phyloP scores from a whole-genome alignment of 2,329 filamentous ascomycete genomes.

The Chaetomiaceae sp. region DNA sequence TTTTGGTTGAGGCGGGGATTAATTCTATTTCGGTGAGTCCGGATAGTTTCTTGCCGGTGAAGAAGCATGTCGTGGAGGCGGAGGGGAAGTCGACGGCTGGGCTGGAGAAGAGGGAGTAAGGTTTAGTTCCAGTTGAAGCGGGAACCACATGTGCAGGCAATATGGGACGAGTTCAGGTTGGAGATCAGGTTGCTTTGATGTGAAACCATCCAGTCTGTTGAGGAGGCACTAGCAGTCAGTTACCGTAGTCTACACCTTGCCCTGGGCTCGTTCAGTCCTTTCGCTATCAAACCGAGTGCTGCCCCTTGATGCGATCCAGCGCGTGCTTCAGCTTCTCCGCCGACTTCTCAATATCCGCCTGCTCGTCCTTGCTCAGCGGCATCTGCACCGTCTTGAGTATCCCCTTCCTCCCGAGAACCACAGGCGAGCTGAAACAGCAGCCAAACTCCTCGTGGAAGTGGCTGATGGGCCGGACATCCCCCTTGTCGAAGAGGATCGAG shows the following conservation, averaged over 20 bases:
- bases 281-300: too few species aligned
- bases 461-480: constrained; percentile 44
- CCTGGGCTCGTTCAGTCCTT: too few species aligned
- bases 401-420: constrained; percentile 43
- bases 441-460: constrained; percentile 44
- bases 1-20: constrained; percentile 35
- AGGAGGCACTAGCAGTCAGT: too few species aligned
- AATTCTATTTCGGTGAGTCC: constrained; percentile 38
- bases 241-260: too few species aligned
- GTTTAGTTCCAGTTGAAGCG: too few species aligned
- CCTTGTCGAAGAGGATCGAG: constrained; percentile 46
- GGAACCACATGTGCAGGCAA: too few species aligned
- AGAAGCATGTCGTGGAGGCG: constrained; percentile 32
- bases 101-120: too few species aligned
- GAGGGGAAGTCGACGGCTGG: too few species aligned
- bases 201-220: too few species aligned
- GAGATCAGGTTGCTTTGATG: too few species aligned
- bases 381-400: constrained; percentile 33
- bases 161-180: too few species aligned
- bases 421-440: constrained; percentile 48
- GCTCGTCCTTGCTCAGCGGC: constrained; percentile 9
- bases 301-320: too few species aligned
- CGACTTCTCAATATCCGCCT: neutral
- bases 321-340: constrained; percentile 11
- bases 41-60: constrained; percentile 37